Base-by-base conservation (phyloP, 2,329 filamentous ascomycete species). In the Cadophora sp. region DNA sequence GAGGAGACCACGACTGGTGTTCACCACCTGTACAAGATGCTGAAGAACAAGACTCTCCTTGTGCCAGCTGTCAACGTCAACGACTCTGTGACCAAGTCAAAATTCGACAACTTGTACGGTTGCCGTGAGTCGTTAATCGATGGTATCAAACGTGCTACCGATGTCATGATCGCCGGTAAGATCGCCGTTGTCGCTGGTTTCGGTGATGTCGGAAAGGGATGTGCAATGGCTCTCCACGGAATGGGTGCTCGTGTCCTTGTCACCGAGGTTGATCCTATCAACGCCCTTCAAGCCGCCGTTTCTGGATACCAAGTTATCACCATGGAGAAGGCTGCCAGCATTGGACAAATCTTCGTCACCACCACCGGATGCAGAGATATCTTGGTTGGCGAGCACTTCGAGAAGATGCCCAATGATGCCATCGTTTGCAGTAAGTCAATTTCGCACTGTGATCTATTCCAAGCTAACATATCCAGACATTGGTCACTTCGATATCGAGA, bases 91-190 rank as follows among this genome's bases (percentile, higher is more conserved):
- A 99, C 96, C 84, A 99, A 98, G 91, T 97, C 94, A 85, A 99
- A 99, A 90, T 99, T 99, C 83, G 96, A 98, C 90, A 99, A 99
- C 91, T 86, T 98, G 75, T 99, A 98, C 89, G 95, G 96, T 80
- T 98, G 96, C 93, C 91, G 94, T 82, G 96, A 98, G 87, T 97
- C 95, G 73, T 92, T 99, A 78, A 91, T 99, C 79, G 96, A 99
- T 83, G 96, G 96, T 83, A 98, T 99, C 91, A 99, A 98, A 92
- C 95, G 95, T 86, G 95, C 96, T 78, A 99, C 96, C 83, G 95
- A 99, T 87, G 96, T 98, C 84, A 99, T 99, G 96, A 95, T 98
- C 87, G 96, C 96, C 80, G 96, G 96, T 83, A 98, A 99, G 92
- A 90, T 97, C 79, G 94, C 93, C 75, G 94, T 98, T 76, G 96